Evolutionary conservation across 345 rosid species (phyloP), one percentile per base, ranked within the genome.

Genomic region (Passiflora organensis): DNA sequence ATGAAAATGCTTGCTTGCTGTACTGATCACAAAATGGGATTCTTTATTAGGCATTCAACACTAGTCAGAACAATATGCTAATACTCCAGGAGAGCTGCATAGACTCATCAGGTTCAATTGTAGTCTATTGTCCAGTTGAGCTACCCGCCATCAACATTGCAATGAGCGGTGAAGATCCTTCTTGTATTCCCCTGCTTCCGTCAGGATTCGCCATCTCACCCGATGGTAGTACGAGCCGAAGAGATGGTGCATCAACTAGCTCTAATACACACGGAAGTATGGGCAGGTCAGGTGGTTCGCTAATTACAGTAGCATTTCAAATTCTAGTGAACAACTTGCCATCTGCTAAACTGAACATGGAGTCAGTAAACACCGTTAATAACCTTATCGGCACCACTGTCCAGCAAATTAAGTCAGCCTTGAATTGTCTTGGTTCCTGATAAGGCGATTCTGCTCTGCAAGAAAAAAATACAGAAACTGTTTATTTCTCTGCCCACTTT

Each of bases 71-170:
- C 77, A 88, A 84, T 62, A 93, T 89, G 99, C 39, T 93, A 48
- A 81, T 93, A 58, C 95, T 93, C 38, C 99, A 93, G 76, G 99
- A 93, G 78, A 86, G 89, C 74, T 86, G 94, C 72, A 64, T 79
- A 56, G 99, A 93, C 78, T 73, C 81, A 37, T 82, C 99, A 10
- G 99, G 89, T 36, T 83, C 95, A 14, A 73, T 89, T 0, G 81
- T 93, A 32, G 86, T 89, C 12, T 89, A 89, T 55, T 84, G 97
- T 67, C 94, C 99, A 0, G 87, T 93, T 32, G 99, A 93, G 60
- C 73, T 89, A 55, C 72, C 91, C 0, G 84, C 89, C 11, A 67
- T 93, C 63, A 81, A 86, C 78, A 66, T 89, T 15, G 95, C 95
- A 55, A 86, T 89, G 91, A 89, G 81, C 19, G 99, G 97, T 0